Percentiles rank a stretch among this genome's conserved stretches.
Conservation (phyloP, 139 green algal genomes). For the Bryopsis sp. region DNA sequence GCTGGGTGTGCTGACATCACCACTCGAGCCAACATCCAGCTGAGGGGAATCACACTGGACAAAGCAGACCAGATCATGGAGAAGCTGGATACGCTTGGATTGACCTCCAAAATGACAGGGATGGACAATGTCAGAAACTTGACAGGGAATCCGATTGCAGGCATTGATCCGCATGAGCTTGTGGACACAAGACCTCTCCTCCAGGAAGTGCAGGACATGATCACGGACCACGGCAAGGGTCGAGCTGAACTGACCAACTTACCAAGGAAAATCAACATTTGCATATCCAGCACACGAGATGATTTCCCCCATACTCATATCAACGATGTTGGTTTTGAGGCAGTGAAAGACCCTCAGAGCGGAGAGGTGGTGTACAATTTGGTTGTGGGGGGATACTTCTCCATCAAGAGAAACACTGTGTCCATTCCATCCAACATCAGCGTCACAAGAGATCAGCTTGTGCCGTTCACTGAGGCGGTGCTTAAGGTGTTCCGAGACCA, state of each 20-base stretch:
- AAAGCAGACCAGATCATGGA: constrained; percentile 24
- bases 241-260: constrained; percentile 87
- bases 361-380: constrained; percentile 53
- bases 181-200: constrained; percentile 51
- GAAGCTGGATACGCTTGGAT: constrained; percentile 28
- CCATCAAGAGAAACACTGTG: constrained; percentile 81
- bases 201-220: constrained; percentile 42
- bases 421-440: constrained; percentile 76
- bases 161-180: constrained; percentile 89
- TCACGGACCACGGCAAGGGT: constrained; percentile 53
- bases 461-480: constrained; percentile 63
- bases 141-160: constrained; percentile 71
- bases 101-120: constrained; percentile 76
- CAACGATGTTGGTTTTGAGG: constrained; percentile 93
- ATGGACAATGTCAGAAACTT: constrained; percentile 98
- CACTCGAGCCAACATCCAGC: constrained; percentile 91
- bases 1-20: constrained; percentile 95
- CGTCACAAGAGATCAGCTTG: constrained; percentile 61
- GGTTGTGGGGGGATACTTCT: constrained; percentile 91
- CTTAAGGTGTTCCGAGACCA: constrained; percentile 82
- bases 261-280: constrained; percentile 95
- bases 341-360: constrained; percentile 53
- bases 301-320: constrained; percentile 97
- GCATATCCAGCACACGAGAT: constrained; percentile 73
- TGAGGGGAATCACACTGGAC: constrained; percentile 78